Evolutionary conservation across 768 basidiomycete species (phyloP), one percentile per base, ranked within the genome.

Genomic region (Sarcodon sp.): DNA sequence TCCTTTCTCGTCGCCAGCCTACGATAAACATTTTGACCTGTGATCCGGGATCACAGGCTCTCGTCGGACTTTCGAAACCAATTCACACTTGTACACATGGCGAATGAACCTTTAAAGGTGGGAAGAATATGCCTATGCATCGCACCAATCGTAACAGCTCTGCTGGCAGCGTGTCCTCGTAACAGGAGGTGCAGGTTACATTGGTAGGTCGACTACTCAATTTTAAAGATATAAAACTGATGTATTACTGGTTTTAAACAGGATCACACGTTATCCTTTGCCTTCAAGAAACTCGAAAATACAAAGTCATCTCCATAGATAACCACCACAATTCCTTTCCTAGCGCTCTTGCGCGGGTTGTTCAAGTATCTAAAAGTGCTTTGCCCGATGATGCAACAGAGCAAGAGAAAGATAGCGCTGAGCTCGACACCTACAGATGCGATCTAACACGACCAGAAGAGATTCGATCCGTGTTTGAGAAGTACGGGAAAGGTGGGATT

Each of bases 241-340:
- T 16, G 7, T 15, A 44, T 51, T 52, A 64, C 34, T 35, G 31
- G 44, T 21, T 37, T 11, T 15, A 39, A 34, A 45, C 59, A 91
- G 94, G 92, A 59, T 94, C 93, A 27, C 96, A 99, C 67, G 83
- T 97, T 61, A 81, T 97, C 54, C 88, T 85, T 51, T 71, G 78
- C 44, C 70, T 96, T 36, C 81, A 96, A 55, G 76, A 87, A 60
- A 89, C 91, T 10, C 79, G 90, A 50, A 72, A 80, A 53, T 99
- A 87, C 75, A 87, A 86, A 61, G 90, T 97, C 57, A 79, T 97
- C 54, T 85, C 92, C 18, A 76, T 98, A 57, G 96, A 99, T 70
- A 98, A 98, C 70, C 72, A 85, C 69, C 81, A 91, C 66, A 99
- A 99, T 62, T 92, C 96, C 3, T 78, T 79, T 54, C 79, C 87